Evolutionary conservation across 1,284 basidiomycete species (phyloP).

Genomic region (Cutaneotrichosporon sp.): DNA sequence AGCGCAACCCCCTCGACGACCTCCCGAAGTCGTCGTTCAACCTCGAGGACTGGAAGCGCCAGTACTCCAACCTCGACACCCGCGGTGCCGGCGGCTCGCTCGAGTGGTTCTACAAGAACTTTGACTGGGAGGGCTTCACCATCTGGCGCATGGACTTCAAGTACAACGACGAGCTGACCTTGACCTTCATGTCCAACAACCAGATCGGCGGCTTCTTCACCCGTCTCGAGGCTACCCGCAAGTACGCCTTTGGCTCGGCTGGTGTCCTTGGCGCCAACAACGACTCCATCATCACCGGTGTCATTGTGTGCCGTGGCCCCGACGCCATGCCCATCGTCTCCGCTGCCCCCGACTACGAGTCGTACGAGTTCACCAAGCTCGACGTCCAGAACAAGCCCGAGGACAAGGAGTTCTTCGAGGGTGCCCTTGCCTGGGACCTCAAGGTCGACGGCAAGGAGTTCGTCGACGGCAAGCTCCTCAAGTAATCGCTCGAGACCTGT

Average conservation of each 20-base stretch:
- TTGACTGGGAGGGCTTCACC: constrained; percentile 86
- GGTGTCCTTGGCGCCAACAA: constrained; percentile 82
- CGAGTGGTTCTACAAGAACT: constrained; percentile 85
- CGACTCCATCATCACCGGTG: constrained; percentile 72
- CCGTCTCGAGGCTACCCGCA: constrained; percentile 89
- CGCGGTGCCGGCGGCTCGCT: constrained; percentile 68
- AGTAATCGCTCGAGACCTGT: constrained; percentile 27
- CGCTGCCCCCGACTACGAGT: constrained; percentile 84
- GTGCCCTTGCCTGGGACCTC: constrained; percentile 83
- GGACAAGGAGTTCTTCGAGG: constrained; percentile 85
- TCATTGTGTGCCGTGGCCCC: constrained; percentile 71
- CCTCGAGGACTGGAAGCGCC: constrained; percentile 96
- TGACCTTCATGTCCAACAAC: constrained; percentile 82
- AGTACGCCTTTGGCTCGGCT: constrained; percentile 89
- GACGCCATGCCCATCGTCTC: constrained; percentile 63
- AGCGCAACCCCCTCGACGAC: constrained; percentile 88
- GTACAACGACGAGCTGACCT: constrained; percentile 92
- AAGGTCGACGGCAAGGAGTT: constrained; percentile 77
- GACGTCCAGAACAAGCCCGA: constrained; percentile 54
- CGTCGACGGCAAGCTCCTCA: constrained; percentile 55
- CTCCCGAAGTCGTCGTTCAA: constrained; percentile 89
- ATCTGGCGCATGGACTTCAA: constrained; percentile 82
- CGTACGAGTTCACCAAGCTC: constrained; percentile 73
- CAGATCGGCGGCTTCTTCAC: constrained; percentile 87
- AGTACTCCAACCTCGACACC: constrained; percentile 96